These are phyloP conservation scores for Nicotiana tomentosiformis DNA, from an alignment of 257 asterid genomes.

Conservation along the genomic window DNA sequence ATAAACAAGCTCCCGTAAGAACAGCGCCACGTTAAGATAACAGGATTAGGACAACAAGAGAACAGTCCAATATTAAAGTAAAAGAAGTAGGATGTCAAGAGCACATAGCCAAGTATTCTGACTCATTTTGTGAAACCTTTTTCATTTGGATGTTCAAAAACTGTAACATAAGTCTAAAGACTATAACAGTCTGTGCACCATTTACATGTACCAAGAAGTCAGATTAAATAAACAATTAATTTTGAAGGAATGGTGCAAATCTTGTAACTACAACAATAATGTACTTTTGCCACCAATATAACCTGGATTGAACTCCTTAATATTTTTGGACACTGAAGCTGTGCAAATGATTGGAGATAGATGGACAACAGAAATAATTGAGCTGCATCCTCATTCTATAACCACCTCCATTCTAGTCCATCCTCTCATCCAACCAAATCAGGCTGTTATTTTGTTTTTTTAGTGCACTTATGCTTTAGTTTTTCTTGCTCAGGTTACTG, in stretches of 20 bases:
- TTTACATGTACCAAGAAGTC: background rate
- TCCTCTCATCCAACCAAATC: background rate
- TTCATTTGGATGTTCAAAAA: background rate
- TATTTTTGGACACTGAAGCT: background rate
- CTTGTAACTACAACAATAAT: background rate
- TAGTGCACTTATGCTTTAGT: background rate
- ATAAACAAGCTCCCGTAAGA: background rate
- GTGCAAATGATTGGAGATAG: background rate
- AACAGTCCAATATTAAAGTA: background rate
- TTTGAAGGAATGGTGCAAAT: background rate
- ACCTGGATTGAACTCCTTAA: background rate
- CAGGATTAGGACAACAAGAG: background rate
- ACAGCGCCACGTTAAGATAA: background rate
- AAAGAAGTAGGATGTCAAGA: background rate
- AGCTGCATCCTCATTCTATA: background rate
- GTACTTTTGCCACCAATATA: background rate
- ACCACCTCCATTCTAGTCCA: background rate
- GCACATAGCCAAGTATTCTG: background rate
- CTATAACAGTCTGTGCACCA: background rate
- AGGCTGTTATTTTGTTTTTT: background rate
- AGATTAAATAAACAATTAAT: background rate
- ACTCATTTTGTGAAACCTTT: background rate
- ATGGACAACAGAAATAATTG: background rate
- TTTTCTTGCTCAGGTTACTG: background rate
- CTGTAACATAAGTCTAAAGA: background rate